Base-by-base conservation (phyloP, 1,284 basidiomycete genomes). In the Leccinum subrobustum region DNA sequence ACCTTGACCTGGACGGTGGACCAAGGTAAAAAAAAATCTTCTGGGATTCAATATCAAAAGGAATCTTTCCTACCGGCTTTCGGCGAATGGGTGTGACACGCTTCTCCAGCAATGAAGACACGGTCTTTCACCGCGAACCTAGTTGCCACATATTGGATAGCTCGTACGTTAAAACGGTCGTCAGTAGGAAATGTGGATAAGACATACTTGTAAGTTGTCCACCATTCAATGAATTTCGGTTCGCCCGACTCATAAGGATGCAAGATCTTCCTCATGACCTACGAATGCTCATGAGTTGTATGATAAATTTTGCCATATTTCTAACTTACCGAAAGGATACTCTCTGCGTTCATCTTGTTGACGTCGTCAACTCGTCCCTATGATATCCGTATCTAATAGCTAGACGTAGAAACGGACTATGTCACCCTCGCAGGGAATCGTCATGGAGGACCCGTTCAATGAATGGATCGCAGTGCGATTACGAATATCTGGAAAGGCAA, bases 371-470 rank as follows among this genome's bases (percentile, higher is more conserved):
- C 31, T 53, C 52, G 33, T 18, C 52, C 52, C 79, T 53, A 84
- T 70, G 6, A 81, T 78, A 59, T 83, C 81, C 31, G 73, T 79
- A 7, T 75, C 75, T 11, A 81, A 80, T 12, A 91, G 76, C 71
- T 92, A 90, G 54, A 92, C 83, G 71, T 93, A 93, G 8, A 92
- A 71, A 25, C 91, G 81, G 20, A 91, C 82, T 65, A 81, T 81
- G 66, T 89, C 88, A 23, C 76, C 81, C 70, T 89, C 87, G 39
- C 91, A 82, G 0, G 91, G 91, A 35, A 53, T 35, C 18, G 12
- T 53, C 29, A 53, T 33, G 31, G 27, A 53, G 52, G 52, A 35
- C 18, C 52, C 52, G 14, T 11, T 14, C n/a, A 23, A 11, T 20
- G 52, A 53, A 35, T 53, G 52, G 2, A 53, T 35, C 4, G 27